A percentile compares a stretch with the other conserved stretches of the same genome.
Conservation (phyloP, 2,329 filamentous ascomycete species). For the Xylariomycetidae sp. region DNA sequence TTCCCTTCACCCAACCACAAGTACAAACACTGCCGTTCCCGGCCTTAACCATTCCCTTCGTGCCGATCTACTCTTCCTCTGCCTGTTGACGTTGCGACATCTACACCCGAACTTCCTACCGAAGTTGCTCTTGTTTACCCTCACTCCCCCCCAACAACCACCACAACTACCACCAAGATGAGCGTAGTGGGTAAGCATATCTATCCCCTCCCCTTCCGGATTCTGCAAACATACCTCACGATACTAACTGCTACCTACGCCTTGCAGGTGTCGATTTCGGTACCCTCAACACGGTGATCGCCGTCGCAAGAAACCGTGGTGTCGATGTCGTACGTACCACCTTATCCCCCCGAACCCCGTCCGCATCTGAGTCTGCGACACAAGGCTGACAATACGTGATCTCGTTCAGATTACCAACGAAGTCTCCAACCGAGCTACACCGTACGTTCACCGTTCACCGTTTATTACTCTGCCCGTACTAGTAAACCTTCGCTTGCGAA, state of each 20-base stretch:
- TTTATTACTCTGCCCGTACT: no score
- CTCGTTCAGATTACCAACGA: slow-evolving; percentile 83
- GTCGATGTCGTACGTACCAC: slow-evolving; percentile 86
- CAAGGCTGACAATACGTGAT: slow-evolving; percentile 11
- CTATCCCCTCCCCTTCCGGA: slow-evolving; percentile 1
- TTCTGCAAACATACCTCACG: no score
- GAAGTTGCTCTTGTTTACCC: slow-evolving; percentile 13
- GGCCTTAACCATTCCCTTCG: slow-evolving; percentile 1
- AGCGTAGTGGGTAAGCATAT: slow-evolving; percentile 44
- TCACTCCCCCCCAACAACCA: no score
- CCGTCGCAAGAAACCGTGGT: slow-evolving; percentile 95
- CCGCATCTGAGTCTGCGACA: slow-evolving; percentile 11
- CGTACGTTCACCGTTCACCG: no score
- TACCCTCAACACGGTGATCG: slow-evolving; percentile 93
- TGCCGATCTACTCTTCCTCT: slow-evolving; percentile 4
- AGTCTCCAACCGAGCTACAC: slow-evolving; percentile 95
- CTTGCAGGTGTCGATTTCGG: slow-evolving; percentile 80
- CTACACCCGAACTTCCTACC: slow-evolving; percentile 3
- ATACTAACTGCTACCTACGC: not conserved
- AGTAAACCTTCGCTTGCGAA: slow-evolving; percentile 35
- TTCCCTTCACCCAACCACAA: no score
- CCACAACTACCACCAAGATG: no score
- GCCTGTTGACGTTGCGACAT: slow-evolving; percentile 1
- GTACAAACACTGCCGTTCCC: no score
- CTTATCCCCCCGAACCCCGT: slow-evolving; percentile 10